Evolutionary conservation across 495 filamentous ascomycete species (phyloP).

Genomic region (Xylaria bambusicola): DNA sequence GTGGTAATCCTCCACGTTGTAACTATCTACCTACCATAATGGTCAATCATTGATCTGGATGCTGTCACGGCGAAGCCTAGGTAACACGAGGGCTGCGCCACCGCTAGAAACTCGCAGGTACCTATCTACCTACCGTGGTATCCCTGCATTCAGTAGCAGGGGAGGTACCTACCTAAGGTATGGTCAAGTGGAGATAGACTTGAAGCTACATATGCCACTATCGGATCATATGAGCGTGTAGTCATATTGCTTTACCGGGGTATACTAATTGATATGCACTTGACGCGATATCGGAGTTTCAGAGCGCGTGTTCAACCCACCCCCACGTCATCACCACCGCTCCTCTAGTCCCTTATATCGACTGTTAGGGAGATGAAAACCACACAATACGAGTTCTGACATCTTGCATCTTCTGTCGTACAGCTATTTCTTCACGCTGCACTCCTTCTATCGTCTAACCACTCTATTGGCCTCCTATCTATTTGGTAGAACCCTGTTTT

Average conservation of each 20-base stretch:
- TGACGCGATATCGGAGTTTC: conserved; percentile 29
- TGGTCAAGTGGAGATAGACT: background rate
- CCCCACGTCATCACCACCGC: conserved; percentile 13
- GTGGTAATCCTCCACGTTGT: too few relatives aligned
- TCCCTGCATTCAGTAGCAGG: too few relatives aligned
- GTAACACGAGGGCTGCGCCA: too few relatives aligned
- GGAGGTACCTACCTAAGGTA: background rate
- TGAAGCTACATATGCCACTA: background rate
- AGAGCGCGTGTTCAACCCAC: background rate
- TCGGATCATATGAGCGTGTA: background rate
- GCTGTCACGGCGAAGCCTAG: too few relatives aligned
- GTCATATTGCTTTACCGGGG: conserved; percentile 20
- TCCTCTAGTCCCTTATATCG: background rate
- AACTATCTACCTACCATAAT: too few relatives aligned
- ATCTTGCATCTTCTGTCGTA: background rate
- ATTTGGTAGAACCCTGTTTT: background rate
- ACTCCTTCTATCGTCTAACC: background rate
- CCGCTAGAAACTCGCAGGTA: too few relatives aligned
- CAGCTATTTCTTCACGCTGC: background rate
- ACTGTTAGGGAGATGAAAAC: background rate
- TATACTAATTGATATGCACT: conserved; percentile 33
- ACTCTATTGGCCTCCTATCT: background rate
- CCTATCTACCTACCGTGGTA: too few relatives aligned
- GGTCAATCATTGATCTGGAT: too few relatives aligned
- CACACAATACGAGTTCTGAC: background rate